A percentile compares a stretch with the other conserved stretches of the same genome.
Evolutionary conservation across 1,139 yeast genomes (phyloP).

Genomic region (Saccharomyces hybrid): DNA sequence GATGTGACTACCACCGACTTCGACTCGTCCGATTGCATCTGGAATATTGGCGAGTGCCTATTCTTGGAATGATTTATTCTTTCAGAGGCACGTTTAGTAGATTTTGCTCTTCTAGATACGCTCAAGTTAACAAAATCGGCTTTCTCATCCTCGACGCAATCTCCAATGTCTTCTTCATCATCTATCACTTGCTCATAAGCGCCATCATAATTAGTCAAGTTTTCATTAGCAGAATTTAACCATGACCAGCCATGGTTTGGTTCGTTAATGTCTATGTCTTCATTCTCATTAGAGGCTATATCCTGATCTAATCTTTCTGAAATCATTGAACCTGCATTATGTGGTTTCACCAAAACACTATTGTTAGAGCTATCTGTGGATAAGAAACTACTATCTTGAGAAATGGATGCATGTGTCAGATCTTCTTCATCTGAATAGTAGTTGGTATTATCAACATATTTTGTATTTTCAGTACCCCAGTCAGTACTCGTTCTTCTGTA

Average conservation of each 20-base stretch:
- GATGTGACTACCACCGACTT: neutral
- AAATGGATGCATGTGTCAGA: slow-evolving; percentile 1
- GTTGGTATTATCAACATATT: slow-evolving; percentile 3
- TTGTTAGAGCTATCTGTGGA: slow-evolving; percentile 4
- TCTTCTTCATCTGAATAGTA: slow-evolving; percentile 3
- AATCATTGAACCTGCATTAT: slow-evolving; percentile 1
- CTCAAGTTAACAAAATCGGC: slow-evolving; percentile 12
- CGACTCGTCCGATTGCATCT: neutral
- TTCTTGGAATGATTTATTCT: slow-evolving; percentile 23
- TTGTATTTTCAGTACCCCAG: slow-evolving; percentile 7
- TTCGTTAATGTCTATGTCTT: slow-evolving; percentile 1
- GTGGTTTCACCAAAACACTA: slow-evolving; percentile 2
- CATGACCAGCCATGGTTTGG: slow-evolving; percentile 8
- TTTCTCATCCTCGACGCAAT: neutral
- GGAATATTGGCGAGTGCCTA: slow-evolving; percentile 19
- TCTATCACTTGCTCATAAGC: neutral
- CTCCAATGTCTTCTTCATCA: neutral
- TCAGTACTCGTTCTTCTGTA: slow-evolving; percentile 20
- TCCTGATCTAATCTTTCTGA: slow-evolving; percentile 4
- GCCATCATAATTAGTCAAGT: neutral
- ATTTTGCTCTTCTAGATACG: slow-evolving; percentile 5
- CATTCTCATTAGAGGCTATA: neutral
- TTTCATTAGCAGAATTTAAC: slow-evolving; percentile 5
- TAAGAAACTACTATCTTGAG: slow-evolving; percentile 4
- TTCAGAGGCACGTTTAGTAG: slow-evolving; percentile 8